Evolutionary conservation across 139 green algal genomes (phyloP), one percentile per base, ranked within the genome.

Genomic region (Asterochloris erici): DNA sequence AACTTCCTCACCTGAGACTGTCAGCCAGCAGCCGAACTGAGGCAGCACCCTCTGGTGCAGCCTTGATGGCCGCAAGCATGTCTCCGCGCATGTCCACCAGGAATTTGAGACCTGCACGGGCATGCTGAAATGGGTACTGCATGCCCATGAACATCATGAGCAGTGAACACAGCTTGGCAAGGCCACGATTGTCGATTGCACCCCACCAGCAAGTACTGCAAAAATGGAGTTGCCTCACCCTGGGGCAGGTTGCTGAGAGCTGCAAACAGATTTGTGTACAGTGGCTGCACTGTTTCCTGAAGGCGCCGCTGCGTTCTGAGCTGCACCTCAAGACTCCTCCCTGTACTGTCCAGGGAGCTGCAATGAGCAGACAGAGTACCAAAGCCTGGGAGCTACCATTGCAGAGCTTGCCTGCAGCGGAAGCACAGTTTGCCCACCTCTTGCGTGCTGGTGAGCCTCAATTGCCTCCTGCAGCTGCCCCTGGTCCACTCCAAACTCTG

Each of bases 61-160:
- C 81, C 54, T 74, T 80, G 19, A 91, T 26, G 47, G 79, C 68
- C 12, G 62, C 11, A 71, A 92, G 82, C 68, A 97, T 77, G 74
- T 97, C 91, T 0, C 81, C 78, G 11, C 93, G 79, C 77, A 97
- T 68, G 66, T 91, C 83, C 27, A 94, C 85, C 74, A 97, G 87
- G 79, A 96, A 95, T 13, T 88, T 83, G 27, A 97, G 90, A 77
- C 92, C 92, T 88, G 86, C 27, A 16, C 26, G 0, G 11, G 23
- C n/a, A 76, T 28, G n/a, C 70, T 54, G 24, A 4, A 28, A 19
- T 54, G 24, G 26, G 2, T 76, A 19, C n/a, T 38, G 70, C 24
- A 38, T 76, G 21, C 60, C 28, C 38, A n/a, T 26, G 0, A 26
- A 16, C 38, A 28, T 79, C 14, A 69, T 29, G 38, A 66, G 17